Percentiles rank a stretch among this genome's conserved stretches.
Conservation (phyloP, 768 basidiomycete genomes). For the Hericium coralloides region DNA sequence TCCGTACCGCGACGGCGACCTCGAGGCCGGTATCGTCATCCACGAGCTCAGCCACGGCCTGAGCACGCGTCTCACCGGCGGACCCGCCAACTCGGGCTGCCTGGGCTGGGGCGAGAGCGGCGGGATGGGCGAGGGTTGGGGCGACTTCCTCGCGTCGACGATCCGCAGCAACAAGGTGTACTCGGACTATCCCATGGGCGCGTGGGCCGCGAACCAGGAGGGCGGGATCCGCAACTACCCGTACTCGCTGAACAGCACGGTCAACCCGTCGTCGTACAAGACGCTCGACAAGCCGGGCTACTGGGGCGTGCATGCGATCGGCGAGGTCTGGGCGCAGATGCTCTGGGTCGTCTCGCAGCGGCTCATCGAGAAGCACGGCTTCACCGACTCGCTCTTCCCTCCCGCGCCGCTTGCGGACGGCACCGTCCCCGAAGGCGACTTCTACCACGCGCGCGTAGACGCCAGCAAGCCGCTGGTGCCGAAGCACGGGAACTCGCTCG, state of each 20-base stretch:
- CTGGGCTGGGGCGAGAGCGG: conserved; percentile 94
- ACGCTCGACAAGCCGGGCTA: conserved; percentile 90
- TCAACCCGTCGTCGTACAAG: conserved; percentile 93
- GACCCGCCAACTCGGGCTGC: conserved; percentile 86
- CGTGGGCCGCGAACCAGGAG: conserved; percentile 81
- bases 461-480: conserved; percentile 57
- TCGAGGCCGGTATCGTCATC: conserved; percentile 96
- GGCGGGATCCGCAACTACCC: conserved; percentile 80
- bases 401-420: conserved; percentile 60
- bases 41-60: conserved; percentile 86
- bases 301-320: conserved; percentile 89
- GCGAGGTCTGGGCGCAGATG: conserved; percentile 93
- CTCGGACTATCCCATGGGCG: conserved; percentile 83
- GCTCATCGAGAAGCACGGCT: conserved; percentile 78
- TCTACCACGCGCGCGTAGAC: conserved; percentile 46
- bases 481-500: conserved; percentile 85
- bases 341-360: conserved; percentile 73
- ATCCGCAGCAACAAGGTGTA: conserved; percentile 71
- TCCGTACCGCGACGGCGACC: conserved; percentile 90
- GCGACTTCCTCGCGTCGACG: conserved; percentile 83
- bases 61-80: conserved; percentile 91
- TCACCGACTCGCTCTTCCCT: conserved; percentile 71
- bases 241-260: conserved; percentile 64
- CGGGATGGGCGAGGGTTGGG: conserved; percentile 99
- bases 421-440: conserved; percentile 57